These are phyloP conservation scores for Serendipita sp. DNA, from an alignment of 768 basidiomycete species.

Conservation along the genomic window DNA sequence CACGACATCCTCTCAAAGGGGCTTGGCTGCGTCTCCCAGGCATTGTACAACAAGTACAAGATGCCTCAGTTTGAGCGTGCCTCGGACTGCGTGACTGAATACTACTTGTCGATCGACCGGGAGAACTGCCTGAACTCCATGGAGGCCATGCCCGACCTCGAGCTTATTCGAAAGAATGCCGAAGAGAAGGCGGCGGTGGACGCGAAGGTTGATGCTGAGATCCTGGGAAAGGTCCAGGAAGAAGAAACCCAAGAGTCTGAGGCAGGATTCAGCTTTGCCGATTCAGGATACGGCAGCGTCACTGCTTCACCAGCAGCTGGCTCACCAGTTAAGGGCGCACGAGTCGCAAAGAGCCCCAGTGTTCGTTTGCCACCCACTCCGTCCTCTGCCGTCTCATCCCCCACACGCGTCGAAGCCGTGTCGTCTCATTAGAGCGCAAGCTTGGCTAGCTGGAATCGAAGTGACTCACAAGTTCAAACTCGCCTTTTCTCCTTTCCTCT, in stretches of 20 bases:
- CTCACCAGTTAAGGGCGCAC: neutral
- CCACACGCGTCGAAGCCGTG: neutral
- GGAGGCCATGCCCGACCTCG: conserved; percentile 1
- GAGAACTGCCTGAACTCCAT: conserved; percentile 12
- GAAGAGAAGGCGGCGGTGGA: neutral
- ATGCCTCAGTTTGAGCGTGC: conserved; percentile 94
- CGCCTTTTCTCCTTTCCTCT: neutral
- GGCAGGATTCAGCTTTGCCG: neutral
- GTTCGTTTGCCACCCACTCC: neutral
- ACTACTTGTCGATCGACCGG: conserved; percentile 75
- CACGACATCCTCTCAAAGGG: conserved; percentile 41
- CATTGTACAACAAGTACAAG: conserved; percentile 96
- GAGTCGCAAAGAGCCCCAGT: neutral
- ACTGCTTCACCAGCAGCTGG: neutral
- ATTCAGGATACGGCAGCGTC: neutral
- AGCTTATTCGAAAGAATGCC: neutral
- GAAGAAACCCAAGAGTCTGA: neutral
- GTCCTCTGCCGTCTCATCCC: neutral
- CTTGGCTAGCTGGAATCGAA: neutral
- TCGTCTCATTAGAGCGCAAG: neutral
- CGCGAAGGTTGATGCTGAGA: neutral
- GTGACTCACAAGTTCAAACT: neutral
- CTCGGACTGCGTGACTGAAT: conserved; percentile 83
- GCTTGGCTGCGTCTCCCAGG: conserved; percentile 42
- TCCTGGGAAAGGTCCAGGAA: neutral